Conservation (phyloP, 805 yeast species). For the Nakazawaea sp. region DNA sequence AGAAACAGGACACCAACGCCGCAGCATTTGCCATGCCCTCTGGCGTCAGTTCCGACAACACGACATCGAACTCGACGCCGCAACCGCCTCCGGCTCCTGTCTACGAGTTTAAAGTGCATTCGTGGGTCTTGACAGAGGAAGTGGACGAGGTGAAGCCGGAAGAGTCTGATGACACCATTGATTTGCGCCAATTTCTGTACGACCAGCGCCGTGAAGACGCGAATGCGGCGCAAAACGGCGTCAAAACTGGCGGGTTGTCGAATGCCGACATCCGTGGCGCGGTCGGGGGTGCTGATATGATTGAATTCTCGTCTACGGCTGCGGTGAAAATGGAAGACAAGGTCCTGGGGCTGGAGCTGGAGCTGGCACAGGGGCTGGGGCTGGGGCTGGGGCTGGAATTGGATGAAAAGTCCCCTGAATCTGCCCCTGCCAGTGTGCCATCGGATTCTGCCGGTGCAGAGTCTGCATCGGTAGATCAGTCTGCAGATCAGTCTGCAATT, state of each 20-base stretch:
- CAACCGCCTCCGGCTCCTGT: constrained; percentile 12
- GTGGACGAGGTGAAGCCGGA: constrained; percentile 13
- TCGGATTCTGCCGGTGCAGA: too few relatives aligned
- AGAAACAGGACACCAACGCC: constrained; percentile 11
- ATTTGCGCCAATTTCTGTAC: constrained; percentile 28
- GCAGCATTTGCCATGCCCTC: constrained; percentile 12
- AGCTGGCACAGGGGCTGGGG: too few relatives aligned
- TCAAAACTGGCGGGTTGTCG: constrained; percentile 20
- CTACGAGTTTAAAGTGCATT: constrained; percentile 24
- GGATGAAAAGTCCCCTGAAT: too few relatives aligned
- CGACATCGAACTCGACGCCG: constrained; percentile 19
- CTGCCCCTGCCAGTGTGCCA: too few relatives aligned
- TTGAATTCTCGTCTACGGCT: constrained; percentile 25
- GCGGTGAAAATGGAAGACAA: constrained; percentile 14
- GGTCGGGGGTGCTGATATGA: constrained; percentile 27
- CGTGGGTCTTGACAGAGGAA: constrained; percentile 22
- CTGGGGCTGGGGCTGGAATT: too few relatives aligned
- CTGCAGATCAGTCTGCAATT: too few relatives aligned
- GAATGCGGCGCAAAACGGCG: not conserved
- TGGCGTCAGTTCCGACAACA: constrained; percentile 17
- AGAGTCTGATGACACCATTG: constrained; percentile 26
- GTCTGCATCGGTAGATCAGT: too few relatives aligned
- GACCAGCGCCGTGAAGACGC: too few relatives aligned
- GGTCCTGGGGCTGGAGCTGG: not conserved
- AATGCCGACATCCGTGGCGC: constrained; percentile 35